Evolutionary conservation across 164 flowering plant genomes (phyloP).

Genomic region (Nymphaea colorata): DNA sequence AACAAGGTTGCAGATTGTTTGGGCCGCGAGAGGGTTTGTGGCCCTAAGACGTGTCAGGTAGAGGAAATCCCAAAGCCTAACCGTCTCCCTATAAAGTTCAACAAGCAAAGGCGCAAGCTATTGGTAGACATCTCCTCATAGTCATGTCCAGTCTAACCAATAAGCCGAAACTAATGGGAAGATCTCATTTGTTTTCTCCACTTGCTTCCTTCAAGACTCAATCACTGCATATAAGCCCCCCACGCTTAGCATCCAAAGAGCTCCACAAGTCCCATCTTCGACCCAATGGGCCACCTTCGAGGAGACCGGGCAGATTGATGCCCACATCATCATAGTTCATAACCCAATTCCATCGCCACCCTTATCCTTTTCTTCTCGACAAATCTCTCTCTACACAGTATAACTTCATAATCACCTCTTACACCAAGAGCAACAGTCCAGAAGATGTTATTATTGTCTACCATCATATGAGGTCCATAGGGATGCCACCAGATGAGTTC

Average conservation of each 20-base stretch:
- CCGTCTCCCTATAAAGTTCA: too few species aligned
- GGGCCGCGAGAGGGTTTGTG: too few species aligned
- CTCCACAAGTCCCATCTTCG: constrained; percentile 5
- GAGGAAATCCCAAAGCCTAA: too few species aligned
- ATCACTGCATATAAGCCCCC: too few species aligned
- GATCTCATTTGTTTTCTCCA: too few species aligned
- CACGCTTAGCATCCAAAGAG: not conserved
- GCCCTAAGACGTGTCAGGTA: too few species aligned
- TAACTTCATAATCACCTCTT: constrained; percentile 34
- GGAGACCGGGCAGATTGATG: constrained; percentile 41
- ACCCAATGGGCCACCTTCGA: constrained; percentile 15
- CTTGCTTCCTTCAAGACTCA: too few species aligned
- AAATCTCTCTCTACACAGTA: constrained; percentile 15
- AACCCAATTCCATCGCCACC: constrained; percentile 18
- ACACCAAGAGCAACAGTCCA: constrained; percentile 27
- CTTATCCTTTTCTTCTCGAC: constrained; percentile 1
- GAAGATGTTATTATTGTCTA: constrained; percentile 24
- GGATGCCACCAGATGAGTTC: constrained; percentile 26
- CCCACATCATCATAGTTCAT: constrained; percentile 32
- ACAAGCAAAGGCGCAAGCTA: too few species aligned
- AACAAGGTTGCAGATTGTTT: too few species aligned
- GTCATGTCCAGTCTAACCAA: too few species aligned
- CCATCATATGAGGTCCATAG: constrained; percentile 24
- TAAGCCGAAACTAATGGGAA: too few species aligned
- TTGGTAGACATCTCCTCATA: too few species aligned